phyloP scores from a whole-genome alignment of 106 monocot species.

The Dioscorea dumetorum region DNA sequence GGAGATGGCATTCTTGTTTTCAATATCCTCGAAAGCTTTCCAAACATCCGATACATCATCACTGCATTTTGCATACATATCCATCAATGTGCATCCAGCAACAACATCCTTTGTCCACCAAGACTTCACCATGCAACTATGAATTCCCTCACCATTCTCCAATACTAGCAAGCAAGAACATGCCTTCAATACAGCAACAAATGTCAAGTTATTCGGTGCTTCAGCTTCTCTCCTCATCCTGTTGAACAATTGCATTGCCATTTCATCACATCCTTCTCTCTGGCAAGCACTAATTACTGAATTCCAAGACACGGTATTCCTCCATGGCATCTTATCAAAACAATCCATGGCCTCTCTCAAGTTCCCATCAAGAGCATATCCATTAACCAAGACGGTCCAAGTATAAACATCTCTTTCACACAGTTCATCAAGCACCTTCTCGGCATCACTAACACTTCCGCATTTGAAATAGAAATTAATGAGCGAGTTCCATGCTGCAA shows the following conservation, averaged over 20 bases:
- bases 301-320: slow-evolving; percentile 27
- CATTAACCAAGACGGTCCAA: slow-evolving; percentile 29
- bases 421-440: slow-evolving; percentile 19
- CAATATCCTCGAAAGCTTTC: slow-evolving; percentile 20
- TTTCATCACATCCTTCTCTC: slow-evolving; percentile 10
- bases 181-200: slow-evolving; percentile 22
- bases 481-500: slow-evolving; percentile 19
- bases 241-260: slow-evolving; percentile 18
- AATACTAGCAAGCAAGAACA: slow-evolving; percentile 5
- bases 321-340: slow-evolving; percentile 24
- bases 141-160: slow-evolving; percentile 16
- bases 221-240: slow-evolving; percentile 20
- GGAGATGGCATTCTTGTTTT: slow-evolving; percentile 15
- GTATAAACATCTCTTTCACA: slow-evolving; percentile 23
- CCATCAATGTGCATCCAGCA: slow-evolving; percentile 25
- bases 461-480: slow-evolving; percentile 29
- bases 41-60: slow-evolving; percentile 7
- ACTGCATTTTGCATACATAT: slow-evolving; percentile 27
- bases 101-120: slow-evolving; percentile 16
- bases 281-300: slow-evolving; percentile 22
- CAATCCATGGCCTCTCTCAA: slow-evolving; percentile 12
- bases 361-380: slow-evolving; percentile 14
- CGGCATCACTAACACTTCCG: slow-evolving; percentile 14
- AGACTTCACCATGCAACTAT: slow-evolving; percentile 21
- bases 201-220: slow-evolving; percentile 17